phyloP scores from a whole-genome alignment of 1,284 basidiomycete species.

The Fomitopsis schrenkii region DNA sequence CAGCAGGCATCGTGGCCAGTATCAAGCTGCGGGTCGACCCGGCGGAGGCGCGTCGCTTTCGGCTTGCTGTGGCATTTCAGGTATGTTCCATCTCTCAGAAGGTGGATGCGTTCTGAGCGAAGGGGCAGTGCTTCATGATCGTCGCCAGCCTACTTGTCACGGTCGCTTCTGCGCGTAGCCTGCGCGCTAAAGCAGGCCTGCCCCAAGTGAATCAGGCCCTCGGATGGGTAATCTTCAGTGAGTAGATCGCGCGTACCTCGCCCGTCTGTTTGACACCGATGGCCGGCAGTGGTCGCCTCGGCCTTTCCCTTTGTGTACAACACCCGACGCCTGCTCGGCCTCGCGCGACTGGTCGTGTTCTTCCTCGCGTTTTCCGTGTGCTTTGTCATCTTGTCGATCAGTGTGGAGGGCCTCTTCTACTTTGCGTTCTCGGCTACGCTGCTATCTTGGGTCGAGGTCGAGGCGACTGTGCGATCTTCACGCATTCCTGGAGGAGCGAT shows the following conservation, averaged over 20 bases:
- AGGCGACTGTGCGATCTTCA: slow-evolving; percentile 39
- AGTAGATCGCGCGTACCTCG: slow-evolving; percentile 11
- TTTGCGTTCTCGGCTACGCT: slow-evolving; percentile 63
- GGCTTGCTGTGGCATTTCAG: neutral
- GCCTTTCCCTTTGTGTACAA: slow-evolving; percentile 44
- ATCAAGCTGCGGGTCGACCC: neutral
- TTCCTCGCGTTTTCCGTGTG: slow-evolving; percentile 75
- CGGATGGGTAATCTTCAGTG: slow-evolving; percentile 71
- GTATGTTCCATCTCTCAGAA: neutral
- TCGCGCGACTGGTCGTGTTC: slow-evolving; percentile 51
- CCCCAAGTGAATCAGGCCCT: slow-evolving; percentile 57
- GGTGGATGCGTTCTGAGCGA: neutral
- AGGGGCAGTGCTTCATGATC: slow-evolving; percentile 36
- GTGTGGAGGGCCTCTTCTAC: slow-evolving; percentile 82
- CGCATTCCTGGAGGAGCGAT: neutral
- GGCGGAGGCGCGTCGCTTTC: slow-evolving; percentile 18
- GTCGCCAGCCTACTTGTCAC: slow-evolving; percentile 49
- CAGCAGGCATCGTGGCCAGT: slow-evolving; percentile 14
- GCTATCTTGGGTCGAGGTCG: slow-evolving; percentile 69
- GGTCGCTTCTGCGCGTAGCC: slow-evolving; percentile 49
- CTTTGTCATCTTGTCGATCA: slow-evolving; percentile 81
- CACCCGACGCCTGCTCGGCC: slow-evolving; percentile 32
- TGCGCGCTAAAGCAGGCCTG: slow-evolving; percentile 67
- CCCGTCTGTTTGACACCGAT: neutral
- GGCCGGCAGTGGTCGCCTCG: slow-evolving; percentile 39